A percentile compares a stretch with the other conserved stretches of the same genome.
Conservation (phyloP, 192 early-diverging fungal species). For the Gaertneriomyces semiglobifer region DNA sequence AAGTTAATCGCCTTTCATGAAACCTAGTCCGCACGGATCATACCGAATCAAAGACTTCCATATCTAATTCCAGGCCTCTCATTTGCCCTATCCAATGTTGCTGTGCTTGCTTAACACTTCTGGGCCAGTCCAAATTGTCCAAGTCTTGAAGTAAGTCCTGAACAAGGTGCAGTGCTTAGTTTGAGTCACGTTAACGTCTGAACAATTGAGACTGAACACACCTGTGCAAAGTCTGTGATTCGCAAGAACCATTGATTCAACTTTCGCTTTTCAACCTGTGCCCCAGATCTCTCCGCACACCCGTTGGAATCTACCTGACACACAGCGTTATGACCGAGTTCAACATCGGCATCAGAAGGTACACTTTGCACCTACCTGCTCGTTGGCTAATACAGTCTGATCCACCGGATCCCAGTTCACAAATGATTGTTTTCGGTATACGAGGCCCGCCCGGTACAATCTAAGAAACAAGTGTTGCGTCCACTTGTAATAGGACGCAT, state of each 20-base stretch:
- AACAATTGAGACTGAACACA: slow-evolving; percentile 17
- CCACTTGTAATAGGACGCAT: slow-evolving; percentile 88
- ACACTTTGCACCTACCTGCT: slow-evolving; percentile 60
- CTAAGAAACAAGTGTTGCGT: slow-evolving; percentile 88
- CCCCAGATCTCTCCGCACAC: slow-evolving; percentile 86
- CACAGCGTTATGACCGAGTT: not conserved
- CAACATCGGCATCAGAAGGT: not conserved
- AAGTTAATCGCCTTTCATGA: no score
- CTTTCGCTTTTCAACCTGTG: slow-evolving; percentile 77
- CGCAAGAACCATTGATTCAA: slow-evolving; percentile 92
- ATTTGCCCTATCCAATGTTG: slow-evolving; percentile 90
- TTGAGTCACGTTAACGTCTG: no score
- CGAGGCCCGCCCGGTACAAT: slow-evolving; percentile 71
- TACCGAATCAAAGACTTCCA: not conserved
- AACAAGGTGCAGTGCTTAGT: not conserved
- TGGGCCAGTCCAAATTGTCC: slow-evolving; percentile 80
- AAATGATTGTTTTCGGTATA: slow-evolving; percentile 82
- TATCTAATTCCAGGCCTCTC: slow-evolving; percentile 49
- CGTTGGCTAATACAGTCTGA: slow-evolving; percentile 92
- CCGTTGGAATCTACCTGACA: slow-evolving; percentile 77
- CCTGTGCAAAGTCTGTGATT: slow-evolving; percentile 81
- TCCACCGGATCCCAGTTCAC: slow-evolving; percentile 99
- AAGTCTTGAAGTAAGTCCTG: slow-evolving; percentile 72
- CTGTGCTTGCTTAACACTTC: slow-evolving; percentile 84
- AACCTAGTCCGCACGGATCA: no score